Evolutionary conservation across 164 flowering plant genomes (phyloP).

Genomic region (Aristolochia californica): DNA sequence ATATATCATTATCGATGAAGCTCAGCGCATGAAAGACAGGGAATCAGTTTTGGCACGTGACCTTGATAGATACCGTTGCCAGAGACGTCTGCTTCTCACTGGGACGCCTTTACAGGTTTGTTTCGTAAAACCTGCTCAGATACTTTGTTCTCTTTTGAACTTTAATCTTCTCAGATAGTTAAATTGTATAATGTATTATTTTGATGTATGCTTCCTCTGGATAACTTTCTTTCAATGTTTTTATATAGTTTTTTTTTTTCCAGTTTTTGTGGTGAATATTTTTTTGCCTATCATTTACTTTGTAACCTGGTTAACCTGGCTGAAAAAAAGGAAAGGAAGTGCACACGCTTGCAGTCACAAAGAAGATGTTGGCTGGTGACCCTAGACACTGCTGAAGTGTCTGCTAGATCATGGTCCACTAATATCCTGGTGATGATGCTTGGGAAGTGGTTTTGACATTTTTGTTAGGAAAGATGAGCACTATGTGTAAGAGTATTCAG

Average conservation of each 20-base stretch:
- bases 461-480: too few species aligned
- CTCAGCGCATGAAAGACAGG: conserved; percentile 98
- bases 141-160: not conserved
- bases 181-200: not conserved
- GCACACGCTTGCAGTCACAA: too few species aligned
- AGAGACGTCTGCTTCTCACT: conserved; percentile 88
- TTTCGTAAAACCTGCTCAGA: not conserved
- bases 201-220: too few species aligned
- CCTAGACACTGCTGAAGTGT: too few species aligned
- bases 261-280: not conserved
- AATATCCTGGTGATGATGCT: too few species aligned
- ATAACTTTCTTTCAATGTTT: not conserved
- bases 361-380: too few species aligned
- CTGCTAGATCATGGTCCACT: too few species aligned
- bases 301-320: too few species aligned
- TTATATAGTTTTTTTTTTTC: not conserved
- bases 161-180: not conserved
- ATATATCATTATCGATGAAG: conserved; percentile 98
- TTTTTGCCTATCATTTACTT: not conserved
- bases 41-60: conserved; percentile 98
- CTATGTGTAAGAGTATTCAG: too few species aligned
- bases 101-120: conserved; percentile 97
- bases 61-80: conserved; percentile 95
- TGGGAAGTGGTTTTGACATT: too few species aligned
- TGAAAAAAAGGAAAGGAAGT: too few species aligned